A percentile compares a stretch with the other conserved stretches of the same genome.
Evolutionary conservation across 139 green algal genomes (phyloP).

Genomic region (Ulvella scutata): DNA sequence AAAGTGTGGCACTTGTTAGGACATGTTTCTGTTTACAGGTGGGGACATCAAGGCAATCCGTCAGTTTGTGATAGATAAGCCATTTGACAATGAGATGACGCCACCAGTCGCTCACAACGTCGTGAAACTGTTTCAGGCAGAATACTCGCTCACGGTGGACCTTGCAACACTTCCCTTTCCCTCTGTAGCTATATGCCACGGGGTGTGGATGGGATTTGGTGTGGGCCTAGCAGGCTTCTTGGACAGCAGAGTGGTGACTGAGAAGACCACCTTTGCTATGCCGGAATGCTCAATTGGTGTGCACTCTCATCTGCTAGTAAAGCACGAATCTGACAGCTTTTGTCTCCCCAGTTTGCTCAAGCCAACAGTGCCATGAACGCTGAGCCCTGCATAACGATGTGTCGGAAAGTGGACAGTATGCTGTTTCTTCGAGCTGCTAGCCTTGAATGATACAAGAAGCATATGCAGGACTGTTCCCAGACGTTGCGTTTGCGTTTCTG

Average conservation of each 20-base stretch:
- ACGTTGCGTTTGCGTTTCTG: neutral
- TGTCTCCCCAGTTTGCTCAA: no score
- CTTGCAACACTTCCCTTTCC: neutral
- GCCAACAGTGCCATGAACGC: no score
- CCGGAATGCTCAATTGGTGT: neutral
- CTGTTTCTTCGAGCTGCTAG: no score
- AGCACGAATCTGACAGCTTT: no score
- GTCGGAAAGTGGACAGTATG: no score
- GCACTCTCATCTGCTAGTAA: no score
- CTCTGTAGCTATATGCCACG: neutral
- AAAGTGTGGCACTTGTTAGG: no score
- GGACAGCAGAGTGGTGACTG: neutral
- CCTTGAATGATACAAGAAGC: no score
- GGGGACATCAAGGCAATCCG: neutral
- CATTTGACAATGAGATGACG: neutral
- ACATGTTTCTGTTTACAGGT: neutral
- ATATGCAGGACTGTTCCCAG: neutral
- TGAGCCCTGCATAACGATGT: no score
- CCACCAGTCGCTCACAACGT: neutral
- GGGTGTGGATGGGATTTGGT: neutral
- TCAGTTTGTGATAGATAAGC: neutral
- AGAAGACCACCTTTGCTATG: neutral
- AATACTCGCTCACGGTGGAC: neutral
- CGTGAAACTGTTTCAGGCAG: neutral
- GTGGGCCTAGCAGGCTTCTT: neutral